A percentile compares a stretch with the other conserved stretches of the same genome.
phyloP scores from a whole-genome alignment of 148 eudicot genomes.

The Suaeda aralocaspica region DNA sequence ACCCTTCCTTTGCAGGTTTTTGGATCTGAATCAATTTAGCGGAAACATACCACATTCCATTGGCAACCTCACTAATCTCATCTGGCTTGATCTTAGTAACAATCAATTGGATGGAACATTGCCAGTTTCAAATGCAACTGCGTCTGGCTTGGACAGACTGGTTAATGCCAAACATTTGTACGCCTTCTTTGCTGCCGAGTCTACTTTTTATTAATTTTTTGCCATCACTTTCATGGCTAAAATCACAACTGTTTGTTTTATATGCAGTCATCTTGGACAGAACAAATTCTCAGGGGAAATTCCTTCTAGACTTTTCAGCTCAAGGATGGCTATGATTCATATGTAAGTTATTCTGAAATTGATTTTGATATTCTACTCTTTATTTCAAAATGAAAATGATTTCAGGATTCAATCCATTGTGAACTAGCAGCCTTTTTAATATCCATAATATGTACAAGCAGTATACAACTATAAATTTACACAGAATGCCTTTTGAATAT shows the following conservation, averaged over 20 bases:
- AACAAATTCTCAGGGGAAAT: conserved; percentile 34
- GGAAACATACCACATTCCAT: conserved; percentile 50
- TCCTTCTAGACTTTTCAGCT: conserved; percentile 30
- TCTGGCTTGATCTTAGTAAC: conserved; percentile 76
- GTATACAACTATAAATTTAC: neutral
- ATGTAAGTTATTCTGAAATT: conserved; percentile 23
- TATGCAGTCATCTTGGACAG: conserved; percentile 33
- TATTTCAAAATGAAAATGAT: neutral
- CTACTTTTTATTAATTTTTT: neutral
- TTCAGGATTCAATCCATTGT: neutral
- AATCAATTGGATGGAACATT: conserved; percentile 53
- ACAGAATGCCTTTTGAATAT: neutral
- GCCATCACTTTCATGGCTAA: neutral
- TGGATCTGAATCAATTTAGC: conserved; percentile 37
- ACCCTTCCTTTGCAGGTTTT: conserved; percentile 31
- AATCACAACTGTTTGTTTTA: neutral
- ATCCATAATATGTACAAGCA: too few species aligned
- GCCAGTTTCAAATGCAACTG: conserved; percentile 51
- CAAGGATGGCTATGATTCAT: conserved; percentile 28
- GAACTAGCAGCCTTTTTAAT: neutral
- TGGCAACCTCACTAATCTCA: conserved; percentile 49
- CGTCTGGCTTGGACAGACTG: conserved; percentile 66
- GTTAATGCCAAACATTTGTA: conserved; percentile 40
- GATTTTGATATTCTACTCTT: neutral
- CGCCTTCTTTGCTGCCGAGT: conserved; percentile 7